Base-by-base conservation (phyloP, 257 asterid genomes). In the Verbena officinalis region DNA sequence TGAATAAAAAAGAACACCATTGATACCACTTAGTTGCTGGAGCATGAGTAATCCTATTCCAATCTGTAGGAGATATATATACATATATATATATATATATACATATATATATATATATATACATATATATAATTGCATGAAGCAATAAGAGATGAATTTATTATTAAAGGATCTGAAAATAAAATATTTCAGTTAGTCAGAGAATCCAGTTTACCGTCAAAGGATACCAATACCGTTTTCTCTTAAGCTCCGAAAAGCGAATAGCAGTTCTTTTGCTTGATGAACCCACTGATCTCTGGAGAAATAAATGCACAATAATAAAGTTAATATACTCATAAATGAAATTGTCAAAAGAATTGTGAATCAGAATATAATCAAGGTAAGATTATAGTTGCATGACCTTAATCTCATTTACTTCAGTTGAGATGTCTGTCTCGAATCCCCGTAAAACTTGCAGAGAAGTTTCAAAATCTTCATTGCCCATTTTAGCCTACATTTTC, bases 401-500 rank as follows among this genome's bases (percentile, higher is more conserved):
- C 96, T 89, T 91, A 72, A 91, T 91, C 77, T 91, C 98, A 62
- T 83, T 80, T 44, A 91, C 75, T 84, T 89, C 97, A 56, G 14
- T 23, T 24, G 95, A 69, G 67, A 91, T 89, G 52, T 91, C 96
- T 46, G 92, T 80, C 12, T 89, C 98, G 53, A 83, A 89, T 73
- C 96, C 97, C 43, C 97, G 70, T 65, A 91, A 74, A 64, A 89
- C 96, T 91, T 89, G 97, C 77, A 86, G 72, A 36, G 97, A 89
- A 52, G 93, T 78, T 77, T 91, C 98, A 49, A 79, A 79, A 45
- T 89, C 98, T 43, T 86, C 95, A 50, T 31, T 76, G 62, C 98
- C 95, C 86, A 86, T 86, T 71, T 84, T 91, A 59, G 96, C 98
- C 96, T 91, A 54, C 39, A 59, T 58, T 15, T 43, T 71, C 40